Evolutionary conservation across 2,329 filamentous ascomycete species (phyloP), one percentile per base, ranked within the genome.

Genomic region (Fusarium sp.): DNA sequence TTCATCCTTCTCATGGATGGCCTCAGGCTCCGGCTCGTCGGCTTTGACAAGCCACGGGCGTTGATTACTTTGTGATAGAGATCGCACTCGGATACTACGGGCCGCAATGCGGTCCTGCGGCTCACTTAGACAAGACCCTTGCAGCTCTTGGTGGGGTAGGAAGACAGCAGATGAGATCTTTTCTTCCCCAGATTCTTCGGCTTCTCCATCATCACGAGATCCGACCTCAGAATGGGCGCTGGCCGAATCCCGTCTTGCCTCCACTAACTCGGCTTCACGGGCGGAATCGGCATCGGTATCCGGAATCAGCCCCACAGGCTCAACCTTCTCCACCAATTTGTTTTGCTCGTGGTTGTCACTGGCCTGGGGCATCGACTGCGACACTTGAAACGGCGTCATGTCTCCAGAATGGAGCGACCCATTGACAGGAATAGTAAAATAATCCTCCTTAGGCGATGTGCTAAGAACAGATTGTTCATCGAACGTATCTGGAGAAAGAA

Each of bases 151-250:
- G 80, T 95, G 92, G 40, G 92, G 92, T 46, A 94, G 84, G 75
- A 96, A 96, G 39, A 94, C 84, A 23, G 92, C 92, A 30, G 91
- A 95, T n/a, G 91, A 93, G 65, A 96, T 94, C 77, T 95, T 92
- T 77, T 96, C 92, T 75, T 92, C 89, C 58, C 92, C 90, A 15
- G 91, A 94, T 57, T 88, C 85, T 39, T 88, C 85, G 32, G 72
- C 72, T 60, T 74, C 69, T 57, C 68, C 72, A n/a, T 74, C 72
- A 45, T 74, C 72, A 47, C 77, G 75, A 45, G 75, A 77, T 49
- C 80, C 78, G 75, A 63, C 71, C 36, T 80, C 80, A 44, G 69
- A 68, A 57, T 60, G 63, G 48, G 77, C 77, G 58, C 76, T 79
- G 69, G 75, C 77, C 56, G 81, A 82, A 51, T 77, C 72, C 49